Evolutionary conservation across 129 eudicot species (phyloP), one percentile per base, ranked within the genome.

Genomic region (Artemisia tridentata): DNA sequence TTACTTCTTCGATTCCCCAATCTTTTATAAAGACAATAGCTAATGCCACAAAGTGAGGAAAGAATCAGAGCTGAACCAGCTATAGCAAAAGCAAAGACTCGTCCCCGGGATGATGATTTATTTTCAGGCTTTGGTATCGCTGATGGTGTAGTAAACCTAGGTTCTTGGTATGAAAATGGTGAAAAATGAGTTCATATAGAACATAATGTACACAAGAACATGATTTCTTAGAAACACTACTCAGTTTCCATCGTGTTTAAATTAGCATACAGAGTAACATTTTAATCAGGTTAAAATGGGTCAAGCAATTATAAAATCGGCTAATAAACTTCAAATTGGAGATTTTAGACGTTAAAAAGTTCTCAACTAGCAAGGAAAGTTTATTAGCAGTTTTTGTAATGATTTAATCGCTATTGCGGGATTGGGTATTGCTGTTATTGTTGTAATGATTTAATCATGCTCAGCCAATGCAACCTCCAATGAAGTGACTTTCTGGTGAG

Each of bases 1-100:
- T 72, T 61, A 52, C 78, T 53, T 63, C 45, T 55, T 34, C 64
- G 38, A 3, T 56, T 74, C 54, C 27, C 38, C 20, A 31, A n/a
- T 41, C 63, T 56, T 25, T 56, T 64, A 45, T 74, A 64, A 17
- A 11, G 12, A 52, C 52, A 18, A 52, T 51, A 74, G 53, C 54
- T n/a, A 63, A 73, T 29, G 43, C 71, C 52, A 4, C 72, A 63
- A 15, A 43, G 41, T 64, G 49, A 14, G 15, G 54, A 46, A 65
- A 72, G 38, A 45, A 29, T 45, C 15, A 45, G 31, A 53, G 52
- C 34, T 10, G 74, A 55, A 43, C 17, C 5, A 51, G 12, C 62
- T 19, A 18, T 16, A 48, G 48, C 60, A 34, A 63, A 4, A 19
- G 8, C 64, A 34, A 31, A 31, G 5, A 53, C 51, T 52, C 25